A percentile compares a stretch with the other conserved stretches of the same genome.
These are phyloP conservation scores for Penicillium sp. DNA, from an alignment of 2,329 filamentous ascomycete genomes.

Conservation along the genomic window DNA sequence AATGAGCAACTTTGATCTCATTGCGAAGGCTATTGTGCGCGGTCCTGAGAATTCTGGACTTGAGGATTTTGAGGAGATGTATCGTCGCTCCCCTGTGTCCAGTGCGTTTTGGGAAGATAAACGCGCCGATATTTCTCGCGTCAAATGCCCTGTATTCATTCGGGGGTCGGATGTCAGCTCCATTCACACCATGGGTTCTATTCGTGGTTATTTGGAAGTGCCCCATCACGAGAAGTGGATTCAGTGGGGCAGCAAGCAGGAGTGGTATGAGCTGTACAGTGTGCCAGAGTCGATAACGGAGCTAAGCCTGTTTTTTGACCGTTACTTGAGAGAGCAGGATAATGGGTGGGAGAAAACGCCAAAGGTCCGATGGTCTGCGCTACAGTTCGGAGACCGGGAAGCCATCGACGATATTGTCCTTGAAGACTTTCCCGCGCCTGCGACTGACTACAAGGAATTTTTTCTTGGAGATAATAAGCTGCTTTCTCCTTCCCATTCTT, in stretches of 20 bases:
- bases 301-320: slow-evolving; percentile 47
- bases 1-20: slow-evolving; percentile 32
- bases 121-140: slow-evolving; percentile 34
- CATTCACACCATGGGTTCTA: slow-evolving; percentile 38
- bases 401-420: slow-evolving; percentile 33
- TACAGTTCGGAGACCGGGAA: slow-evolving; percentile 39
- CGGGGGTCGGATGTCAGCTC: slow-evolving; percentile 33
- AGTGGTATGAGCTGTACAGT: slow-evolving; percentile 49
- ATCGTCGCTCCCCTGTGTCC: slow-evolving; percentile 15
- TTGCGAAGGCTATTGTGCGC: slow-evolving; percentile 41
- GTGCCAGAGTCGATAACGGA: slow-evolving; percentile 37
- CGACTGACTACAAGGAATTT: slow-evolving; percentile 35
- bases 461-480: slow-evolving; percentile 24
- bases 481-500: neutral
- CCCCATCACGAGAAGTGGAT: slow-evolving; percentile 46
- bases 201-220: slow-evolving; percentile 42
- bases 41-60: slow-evolving; percentile 28
- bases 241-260: slow-evolving; percentile 41
- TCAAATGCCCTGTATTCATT: slow-evolving; percentile 39
- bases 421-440: slow-evolving; percentile 36
- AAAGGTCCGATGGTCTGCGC: slow-evolving; percentile 44
- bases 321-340: slow-evolving; percentile 43
- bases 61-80: slow-evolving; percentile 48
- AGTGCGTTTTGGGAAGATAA: slow-evolving; percentile 43
- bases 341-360: slow-evolving; percentile 53